Evolutionary conservation across 2,329 filamentous ascomycete species (phyloP).

Genomic region (Penicillium sp.): DNA sequence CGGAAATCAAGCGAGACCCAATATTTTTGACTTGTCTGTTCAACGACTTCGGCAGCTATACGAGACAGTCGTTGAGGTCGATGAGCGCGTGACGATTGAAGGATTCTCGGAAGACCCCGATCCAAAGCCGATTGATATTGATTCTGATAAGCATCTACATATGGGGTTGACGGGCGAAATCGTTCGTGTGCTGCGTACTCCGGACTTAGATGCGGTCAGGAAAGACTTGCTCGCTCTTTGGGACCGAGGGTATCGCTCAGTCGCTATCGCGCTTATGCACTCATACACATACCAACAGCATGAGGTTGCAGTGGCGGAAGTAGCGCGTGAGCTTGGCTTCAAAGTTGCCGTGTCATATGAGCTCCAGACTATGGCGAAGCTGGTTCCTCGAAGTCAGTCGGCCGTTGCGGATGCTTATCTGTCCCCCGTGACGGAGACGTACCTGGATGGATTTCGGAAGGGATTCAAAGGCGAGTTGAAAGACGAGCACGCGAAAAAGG

Average conservation of each 20-base stretch:
- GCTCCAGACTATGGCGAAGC: slow-evolving; percentile 81
- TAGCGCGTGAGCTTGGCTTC: slow-evolving; percentile 77
- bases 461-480: slow-evolving; percentile 75
- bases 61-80: slow-evolving; percentile 73
- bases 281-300: slow-evolving; percentile 84
- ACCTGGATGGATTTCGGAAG: slow-evolving; percentile 52
- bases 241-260: slow-evolving; percentile 67
- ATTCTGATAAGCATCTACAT: slow-evolving; percentile 57
- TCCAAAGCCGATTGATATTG: slow-evolving; percentile 11
- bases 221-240: slow-evolving; percentile 64
- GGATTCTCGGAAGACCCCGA: slow-evolving; percentile 59
- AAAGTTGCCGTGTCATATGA: slow-evolving; percentile 71
- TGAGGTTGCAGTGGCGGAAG: slow-evolving; percentile 69
- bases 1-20: slow-evolving; percentile 81
- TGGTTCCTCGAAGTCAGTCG: slow-evolving; percentile 70
- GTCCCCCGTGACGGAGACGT: slow-evolving; percentile 72
- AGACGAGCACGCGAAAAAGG: not conserved
- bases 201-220: slow-evolving; percentile 53
- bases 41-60: slow-evolving; percentile 79
- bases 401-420: slow-evolving; percentile 76
- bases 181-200: slow-evolving; percentile 64
- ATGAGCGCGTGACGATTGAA: slow-evolving; percentile 64
- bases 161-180: slow-evolving; percentile 62
- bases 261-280: slow-evolving; percentile 85
- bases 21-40: slow-evolving; percentile 86